Evolutionary conservation across 805 yeast genomes (phyloP), one percentile per base, ranked within the genome.

Genomic region (Cyberlindnera maritima): DNA sequence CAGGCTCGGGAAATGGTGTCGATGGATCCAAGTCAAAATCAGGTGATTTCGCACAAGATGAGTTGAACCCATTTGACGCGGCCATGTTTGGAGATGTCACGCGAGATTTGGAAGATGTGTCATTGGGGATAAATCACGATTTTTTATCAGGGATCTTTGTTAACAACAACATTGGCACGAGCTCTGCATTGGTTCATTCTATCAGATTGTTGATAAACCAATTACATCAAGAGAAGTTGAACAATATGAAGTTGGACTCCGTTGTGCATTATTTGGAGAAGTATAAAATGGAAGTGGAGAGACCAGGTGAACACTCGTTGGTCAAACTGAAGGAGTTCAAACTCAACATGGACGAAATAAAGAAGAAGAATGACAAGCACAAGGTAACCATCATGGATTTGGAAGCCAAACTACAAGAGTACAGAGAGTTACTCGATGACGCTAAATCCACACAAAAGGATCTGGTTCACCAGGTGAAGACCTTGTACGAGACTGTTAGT

Each of bases 11-110:
- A 17, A 46, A 33, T 39, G 49, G 14, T 31, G 53, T 17, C 46
- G 59, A 5, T 48, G 58, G 28, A 48, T 54, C 6, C 32, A 32
- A 32, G 11, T 15, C 15, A 18, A 34, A 34, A 34, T 34, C 36
- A 34, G 25, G 21, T 34, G 36, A 34, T 58, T 59, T 4, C 57
- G 57, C 41, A 48, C 45, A 37, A 1, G 61, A 50, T 3, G 43
- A 19, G 57, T 62, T 51, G 44, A 56, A 48, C 17, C 68, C 80
- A 3, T 79, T 79, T 60, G 85, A 80, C 52, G 74, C 74, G 21
- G 84, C 85, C 2, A 67, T 82, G 66, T 82, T 80, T 63, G 83
- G 85, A 21, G 86, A 81, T 59, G 72, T 79, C 17, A 61, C 66
- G 26, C 54, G 68, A 12, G 70, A 68, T 39, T 52, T 79, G 25